Base-by-base conservation (phyloP, 73 alveolate species). In the Tetrahymena thermophila region DNA sequence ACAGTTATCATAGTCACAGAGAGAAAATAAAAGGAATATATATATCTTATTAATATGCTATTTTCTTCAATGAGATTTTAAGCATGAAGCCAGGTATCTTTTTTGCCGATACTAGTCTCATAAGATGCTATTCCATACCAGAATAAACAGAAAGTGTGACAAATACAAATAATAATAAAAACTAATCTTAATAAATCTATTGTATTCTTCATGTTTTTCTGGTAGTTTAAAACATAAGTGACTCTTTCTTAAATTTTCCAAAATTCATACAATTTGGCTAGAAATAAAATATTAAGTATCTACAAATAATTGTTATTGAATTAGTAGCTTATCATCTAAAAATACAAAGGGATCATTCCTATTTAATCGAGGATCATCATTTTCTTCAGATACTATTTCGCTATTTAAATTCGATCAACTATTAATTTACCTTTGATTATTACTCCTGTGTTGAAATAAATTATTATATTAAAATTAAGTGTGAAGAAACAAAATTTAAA, bases 1-100 rank as follows among this genome's bases (percentile, higher is more conserved):
- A 98, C 99, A 1, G 99, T 98, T 16, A 97, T 97, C 94, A 98
- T 95, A 4, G 99, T 97, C 94, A 98, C 95, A 1, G 96, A 93
- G 10, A 99, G 96, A 99, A 99, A 98, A 94, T 98, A 97, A 35
- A 98, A 57, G 93, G 97, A 95, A 28, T 85, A 85, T 43, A 85
- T 89, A 35, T 95, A 95, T 56, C 84, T 95, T 3, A 44, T 94
- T 57, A 85, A 89, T 14, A 89, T 31, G 25, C 94, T 35, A n/a
- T 9, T 28, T 25, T 71, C 89, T 19, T 31, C 37, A 4, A 11
- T 31, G 1, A 71, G 31, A 31, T 71, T 71, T 71, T 71, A 19
- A 28, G 35, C 35, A 71, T 71, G 89, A n/a, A 71, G 89, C 43
- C 42, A 25, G 3, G 89, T 71, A 21, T 71, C 42, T 31, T 28